Evolutionary conservation across 371 early-diverging fungal genomes (phyloP).

Genomic region (Mortierella sp.): DNA sequence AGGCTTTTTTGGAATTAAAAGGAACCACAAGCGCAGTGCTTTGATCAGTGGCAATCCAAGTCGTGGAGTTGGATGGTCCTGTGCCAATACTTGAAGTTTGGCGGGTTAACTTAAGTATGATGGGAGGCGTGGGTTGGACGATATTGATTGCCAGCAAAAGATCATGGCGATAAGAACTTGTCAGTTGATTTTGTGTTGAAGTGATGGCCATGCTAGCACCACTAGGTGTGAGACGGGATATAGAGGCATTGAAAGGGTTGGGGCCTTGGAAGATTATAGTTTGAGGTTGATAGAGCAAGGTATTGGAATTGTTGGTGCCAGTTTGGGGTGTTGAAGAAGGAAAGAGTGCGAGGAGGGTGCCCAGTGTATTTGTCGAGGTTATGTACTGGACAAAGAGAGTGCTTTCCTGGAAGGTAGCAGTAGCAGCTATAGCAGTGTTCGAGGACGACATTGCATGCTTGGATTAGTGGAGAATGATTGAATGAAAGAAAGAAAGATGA

Average conservation of each 20-base stretch:
- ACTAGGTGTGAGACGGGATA: neutral
- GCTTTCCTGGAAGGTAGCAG: slow-evolving; percentile 19
- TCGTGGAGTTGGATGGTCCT: neutral
- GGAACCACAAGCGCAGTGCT: neutral
- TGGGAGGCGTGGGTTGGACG: neutral
- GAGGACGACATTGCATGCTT: slow-evolving; percentile 3
- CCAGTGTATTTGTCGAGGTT: neutral
- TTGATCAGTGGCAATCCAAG: slow-evolving; percentile 19
- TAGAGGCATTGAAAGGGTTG: neutral
- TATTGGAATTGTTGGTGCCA: neutral
- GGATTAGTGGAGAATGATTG: neutral
- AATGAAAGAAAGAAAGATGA: neutral
- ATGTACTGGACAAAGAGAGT: slow-evolving; percentile 32
- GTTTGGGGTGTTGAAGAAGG: slow-evolving; percentile 9
- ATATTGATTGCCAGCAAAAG: slow-evolving; percentile 26
- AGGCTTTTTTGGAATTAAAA: neutral
- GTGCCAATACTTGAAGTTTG: slow-evolving; percentile 8
- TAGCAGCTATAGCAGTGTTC: slow-evolving; percentile 15
- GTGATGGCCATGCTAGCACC: slow-evolving; percentile 21
- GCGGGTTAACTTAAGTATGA: slow-evolving; percentile 16
- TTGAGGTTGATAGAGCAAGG: slow-evolving; percentile 11
- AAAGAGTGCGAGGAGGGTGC: slow-evolving; percentile 24
- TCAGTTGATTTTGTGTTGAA: neutral
- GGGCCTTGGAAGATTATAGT: neutral
- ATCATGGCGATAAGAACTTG: slow-evolving; percentile 10